Conservation (phyloP, 768 basidiomycete genomes). For the Holtermannia corniformis region DNA sequence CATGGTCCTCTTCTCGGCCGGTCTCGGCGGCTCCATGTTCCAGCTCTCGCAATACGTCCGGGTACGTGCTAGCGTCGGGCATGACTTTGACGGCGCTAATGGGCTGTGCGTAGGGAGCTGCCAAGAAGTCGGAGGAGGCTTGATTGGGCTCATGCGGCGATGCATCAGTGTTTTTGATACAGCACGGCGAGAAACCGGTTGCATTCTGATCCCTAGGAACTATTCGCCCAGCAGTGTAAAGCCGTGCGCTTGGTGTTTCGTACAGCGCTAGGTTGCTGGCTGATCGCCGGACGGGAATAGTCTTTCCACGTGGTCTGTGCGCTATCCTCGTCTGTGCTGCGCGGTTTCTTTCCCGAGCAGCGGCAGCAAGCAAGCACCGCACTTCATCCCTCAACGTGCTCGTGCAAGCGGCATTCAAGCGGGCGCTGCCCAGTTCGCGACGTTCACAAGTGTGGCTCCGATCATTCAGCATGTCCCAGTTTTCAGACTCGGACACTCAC, state of each 20-base stretch:
- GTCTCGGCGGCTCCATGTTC: conserved; percentile 24
- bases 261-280: too few relatives aligned
- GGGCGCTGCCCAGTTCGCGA: too few relatives aligned
- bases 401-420: too few relatives aligned
- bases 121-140: conserved; percentile 2
- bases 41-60: conserved; percentile 28
- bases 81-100: not conserved
- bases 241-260: too few relatives aligned
- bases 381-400: too few relatives aligned
- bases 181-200: not conserved
- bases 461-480: not conserved
- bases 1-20: conserved; percentile 29
- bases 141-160: not conserved
- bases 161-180: not conserved
- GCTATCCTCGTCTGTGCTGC: too few relatives aligned
- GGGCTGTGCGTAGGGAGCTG: not conserved
- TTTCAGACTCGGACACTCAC: not conserved
- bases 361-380: too few relatives aligned
- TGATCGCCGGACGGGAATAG: too few relatives aligned
- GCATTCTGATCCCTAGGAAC: not conserved
- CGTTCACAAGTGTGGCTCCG: too few relatives aligned
- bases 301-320: too few relatives aligned
- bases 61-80: conserved; percentile 12
- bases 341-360: too few relatives aligned
- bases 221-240: too few relatives aligned